Base-by-base conservation (phyloP, 306 rosid species). In the Prunus mongolica region DNA sequence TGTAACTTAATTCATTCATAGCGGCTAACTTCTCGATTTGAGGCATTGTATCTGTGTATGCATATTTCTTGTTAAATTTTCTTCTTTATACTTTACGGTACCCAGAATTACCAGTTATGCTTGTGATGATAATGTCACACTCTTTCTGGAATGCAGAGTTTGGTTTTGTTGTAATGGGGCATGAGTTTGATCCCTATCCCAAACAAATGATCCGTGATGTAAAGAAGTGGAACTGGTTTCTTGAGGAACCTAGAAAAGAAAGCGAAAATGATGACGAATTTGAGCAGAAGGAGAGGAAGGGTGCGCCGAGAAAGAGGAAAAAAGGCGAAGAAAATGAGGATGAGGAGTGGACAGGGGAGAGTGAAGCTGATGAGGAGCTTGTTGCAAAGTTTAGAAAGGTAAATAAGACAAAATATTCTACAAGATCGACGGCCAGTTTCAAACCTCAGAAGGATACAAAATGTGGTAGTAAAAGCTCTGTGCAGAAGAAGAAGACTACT, bases 201-300 rank as follows among this genome's bases (percentile, higher is more conserved):
- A 90, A 80, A 78, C 88, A 78, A 49, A 83, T 76, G 88, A 80
- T 91, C 51, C 84, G 80, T 28, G 84, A 84, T 41, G 71, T 68
- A 5, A 84, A 82, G 86, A 54, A 80, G 66, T 94, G 98, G 98
- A 76, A 89, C 47, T 94, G 98, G 98, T 91, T 90, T 71, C 84
- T 94, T 15, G 91, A 88, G 69, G 98, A 89, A 67, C 85, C 78
- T 65, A 69, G 73, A 11, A 91, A 86, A 61, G 88, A 85, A 41
- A 79, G 81, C 1, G 82, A 77, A 0, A 69, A 80, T 10, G 75
- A 82, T 69, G 90, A 84, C 11, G 86, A 83, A 38, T 66, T 18
- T 71, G 90, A 72, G 63, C 75, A 45, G 82, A 80, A 75, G 63
- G 55, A 51, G 62, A 74, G 62, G 61, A 71, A 65, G 76, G 67